Percentiles rank a stretch among this genome's conserved stretches.
phyloP scores from a whole-genome alignment of 495 filamentous ascomycete genomes.

The Arthonia radiata region DNA sequence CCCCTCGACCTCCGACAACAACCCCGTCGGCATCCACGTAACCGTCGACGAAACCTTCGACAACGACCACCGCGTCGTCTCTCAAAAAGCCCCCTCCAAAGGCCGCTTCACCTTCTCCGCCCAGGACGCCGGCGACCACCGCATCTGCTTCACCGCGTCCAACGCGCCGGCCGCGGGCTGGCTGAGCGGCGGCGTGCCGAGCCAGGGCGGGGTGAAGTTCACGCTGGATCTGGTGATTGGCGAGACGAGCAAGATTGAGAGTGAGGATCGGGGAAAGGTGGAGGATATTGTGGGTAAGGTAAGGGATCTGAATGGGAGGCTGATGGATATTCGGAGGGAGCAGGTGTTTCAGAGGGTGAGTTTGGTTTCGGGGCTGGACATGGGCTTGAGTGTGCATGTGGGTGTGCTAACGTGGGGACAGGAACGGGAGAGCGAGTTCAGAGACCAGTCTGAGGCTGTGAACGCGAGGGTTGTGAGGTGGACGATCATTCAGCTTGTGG shows the following conservation, averaged over 20 bases:
- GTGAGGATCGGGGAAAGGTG: slow-evolving; percentile 80
- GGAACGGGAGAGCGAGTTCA: slow-evolving; percentile 96
- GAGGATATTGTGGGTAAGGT: slow-evolving; percentile 75
- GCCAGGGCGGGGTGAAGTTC: slow-evolving; percentile 56
- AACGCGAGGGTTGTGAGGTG: slow-evolving; percentile 85
- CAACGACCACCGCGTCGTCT: slow-evolving; percentile 89
- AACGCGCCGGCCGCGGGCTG: slow-evolving; percentile 36
- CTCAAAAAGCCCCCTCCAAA: slow-evolving; percentile 45
- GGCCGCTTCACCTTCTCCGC: slow-evolving; percentile 94
- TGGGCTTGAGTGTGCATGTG: slow-evolving; percentile 2
- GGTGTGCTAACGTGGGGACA: slow-evolving; percentile 16
- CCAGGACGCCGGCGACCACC: slow-evolving; percentile 80
- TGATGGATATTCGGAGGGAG: slow-evolving; percentile 78
- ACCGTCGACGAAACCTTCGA: slow-evolving; percentile 93
- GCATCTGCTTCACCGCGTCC: slow-evolving; percentile 73
- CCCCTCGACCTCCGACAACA: slow-evolving; percentile 38
- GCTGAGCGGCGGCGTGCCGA: slow-evolving; percentile 34
- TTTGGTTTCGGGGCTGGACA: too few relatives aligned
- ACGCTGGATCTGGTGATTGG: slow-evolving; percentile 84
- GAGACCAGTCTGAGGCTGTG: slow-evolving; percentile 85
- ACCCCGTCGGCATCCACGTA: slow-evolving; percentile 66
- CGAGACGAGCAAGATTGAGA: slow-evolving; percentile 85
- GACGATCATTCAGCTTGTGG: slow-evolving; percentile 69
- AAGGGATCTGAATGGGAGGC: slow-evolving; percentile 62
- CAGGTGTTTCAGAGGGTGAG: slow-evolving; percentile 89